Base-by-base conservation (phyloP, 1,284 basidiomycete genomes). In the Ganoderma leucocontextum region DNA sequence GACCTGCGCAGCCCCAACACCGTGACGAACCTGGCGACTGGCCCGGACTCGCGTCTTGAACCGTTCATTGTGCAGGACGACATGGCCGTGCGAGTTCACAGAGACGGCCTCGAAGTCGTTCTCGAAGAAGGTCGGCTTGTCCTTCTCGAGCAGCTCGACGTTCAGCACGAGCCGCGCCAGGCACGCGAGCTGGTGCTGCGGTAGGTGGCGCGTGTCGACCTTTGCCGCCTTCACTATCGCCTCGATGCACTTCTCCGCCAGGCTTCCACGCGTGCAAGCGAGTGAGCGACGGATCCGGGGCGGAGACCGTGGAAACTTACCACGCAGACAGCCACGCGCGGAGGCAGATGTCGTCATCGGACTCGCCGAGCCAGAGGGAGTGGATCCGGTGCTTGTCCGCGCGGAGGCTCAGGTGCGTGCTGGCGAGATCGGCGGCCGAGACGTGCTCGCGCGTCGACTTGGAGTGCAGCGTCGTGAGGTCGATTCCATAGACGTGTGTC, bases 81-180 rank as follows among this genome's bases (percentile, higher is more conserved):
- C 47, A 1, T 65, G 17, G 4, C 70, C 75, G 17, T 61, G 58
- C 19, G 64, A 57, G 39, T 53, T 8, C 2, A 39, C 39, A 25
- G 69, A 60, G 1, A 73, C 58, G 3, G 44, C 12, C 2, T 57
- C 47, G 19, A 79, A 71, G 55, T 79, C 78, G 66, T 78, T 77
- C 38, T 76, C 74, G n/a, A 70, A 39, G 33, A 57, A 52, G 0
- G 67, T 75, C 0, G 79, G 79, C 67, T 77, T 78, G 53, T 75
- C 42, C 0, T 70, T 67, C 39, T 74, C 66, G 0, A 78, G 61
- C 1, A 73, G 71, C 38, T 74, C 74, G 17, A 70, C 62, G 60
- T 74, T 72, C 49, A 75, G 72, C 7, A 73, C 66, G 33, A 72
- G 67, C n/a, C 74, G 73, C 0, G 72, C 59, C 1, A 78, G 66